Percentiles rank a stretch among this genome's conserved stretches.
Evolutionary conservation across 139 green algal genomes (phyloP).

Genomic region (Volvox africanus): DNA sequence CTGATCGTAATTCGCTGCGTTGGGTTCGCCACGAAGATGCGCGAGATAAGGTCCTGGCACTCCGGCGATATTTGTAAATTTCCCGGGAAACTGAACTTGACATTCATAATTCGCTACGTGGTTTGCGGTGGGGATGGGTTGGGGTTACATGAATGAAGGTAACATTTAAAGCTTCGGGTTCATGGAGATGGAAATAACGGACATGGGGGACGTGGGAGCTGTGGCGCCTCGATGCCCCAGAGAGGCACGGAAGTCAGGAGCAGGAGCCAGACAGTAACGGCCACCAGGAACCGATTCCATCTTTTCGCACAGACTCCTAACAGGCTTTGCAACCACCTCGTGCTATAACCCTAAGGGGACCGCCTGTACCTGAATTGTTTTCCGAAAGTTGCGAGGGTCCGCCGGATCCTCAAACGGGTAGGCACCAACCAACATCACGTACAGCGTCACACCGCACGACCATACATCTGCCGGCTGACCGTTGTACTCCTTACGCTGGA

Average conservation of each 20-base stretch:
- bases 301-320: no score
- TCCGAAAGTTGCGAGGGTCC: conserved; percentile 97
- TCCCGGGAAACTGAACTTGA: conserved; percentile 88
- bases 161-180: no score
- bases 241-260: no score
- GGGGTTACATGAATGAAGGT: no score
- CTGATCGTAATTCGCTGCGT: conserved; percentile 85
- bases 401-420: conserved; percentile 99
- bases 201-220: no score
- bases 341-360: no score
- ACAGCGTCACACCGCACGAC: conserved; percentile 98
- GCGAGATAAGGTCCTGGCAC: conserved; percentile 88
- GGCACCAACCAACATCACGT: conserved; percentile 97
- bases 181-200: no score
- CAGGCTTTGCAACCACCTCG: no score
- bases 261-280: no score
- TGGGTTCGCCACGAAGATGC: conserved; percentile 90
- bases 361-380: conserved; percentile 91
- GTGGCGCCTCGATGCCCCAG: no score
- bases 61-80: conserved; percentile 83
- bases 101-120: conserved; percentile 91
- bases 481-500: conserved; percentile 90
- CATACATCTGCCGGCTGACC: conserved; percentile 97
- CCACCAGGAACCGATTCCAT: no score
- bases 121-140: no score